phyloP scores from a whole-genome alignment of 768 basidiomycete genomes.

The Lentinula guzmanii region DNA sequence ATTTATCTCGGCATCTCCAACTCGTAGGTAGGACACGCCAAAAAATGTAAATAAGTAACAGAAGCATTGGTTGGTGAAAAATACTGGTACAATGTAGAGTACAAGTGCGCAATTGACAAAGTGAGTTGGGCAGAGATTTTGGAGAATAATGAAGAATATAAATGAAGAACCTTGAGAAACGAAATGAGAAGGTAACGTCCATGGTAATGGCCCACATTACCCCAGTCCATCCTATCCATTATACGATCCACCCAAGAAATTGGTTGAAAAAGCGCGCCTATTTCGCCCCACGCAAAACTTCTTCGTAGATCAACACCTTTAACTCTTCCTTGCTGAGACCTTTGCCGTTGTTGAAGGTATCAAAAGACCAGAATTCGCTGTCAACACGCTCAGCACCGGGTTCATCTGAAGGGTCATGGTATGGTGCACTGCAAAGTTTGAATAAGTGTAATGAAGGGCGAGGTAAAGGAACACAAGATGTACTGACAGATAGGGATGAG shows the following conservation, averaged over 20 bases:
- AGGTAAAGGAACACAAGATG: slow-evolving; percentile 11
- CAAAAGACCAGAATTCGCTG: slow-evolving; percentile 5
- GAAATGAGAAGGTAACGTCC: background rate
- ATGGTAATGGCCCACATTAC: background rate
- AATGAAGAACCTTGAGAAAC: background rate
- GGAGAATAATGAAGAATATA: background rate
- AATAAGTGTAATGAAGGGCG: background rate
- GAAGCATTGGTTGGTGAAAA: background rate
- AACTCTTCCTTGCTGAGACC: slow-evolving; percentile 6
- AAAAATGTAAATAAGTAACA: background rate
- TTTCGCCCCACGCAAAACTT: slow-evolving; percentile 1
- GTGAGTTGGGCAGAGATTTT: background rate
- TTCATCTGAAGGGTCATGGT: slow-evolving; percentile 5
- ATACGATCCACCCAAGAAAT: background rate
- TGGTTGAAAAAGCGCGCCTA: background rate
- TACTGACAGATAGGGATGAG: slow-evolving; percentile 86
- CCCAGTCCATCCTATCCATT: background rate
- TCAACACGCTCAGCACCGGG: slow-evolving; percentile 7
- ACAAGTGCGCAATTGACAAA: background rate
- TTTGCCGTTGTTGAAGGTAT: slow-evolving; percentile 4
- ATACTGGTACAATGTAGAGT: background rate
- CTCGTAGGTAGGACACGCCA: background rate
- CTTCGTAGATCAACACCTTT: slow-evolving; percentile 3
- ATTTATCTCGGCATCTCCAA: background rate
- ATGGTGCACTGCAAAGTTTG: background rate